phyloP scores from a whole-genome alignment of 345 rosid species.

The Combretum micranthum region DNA sequence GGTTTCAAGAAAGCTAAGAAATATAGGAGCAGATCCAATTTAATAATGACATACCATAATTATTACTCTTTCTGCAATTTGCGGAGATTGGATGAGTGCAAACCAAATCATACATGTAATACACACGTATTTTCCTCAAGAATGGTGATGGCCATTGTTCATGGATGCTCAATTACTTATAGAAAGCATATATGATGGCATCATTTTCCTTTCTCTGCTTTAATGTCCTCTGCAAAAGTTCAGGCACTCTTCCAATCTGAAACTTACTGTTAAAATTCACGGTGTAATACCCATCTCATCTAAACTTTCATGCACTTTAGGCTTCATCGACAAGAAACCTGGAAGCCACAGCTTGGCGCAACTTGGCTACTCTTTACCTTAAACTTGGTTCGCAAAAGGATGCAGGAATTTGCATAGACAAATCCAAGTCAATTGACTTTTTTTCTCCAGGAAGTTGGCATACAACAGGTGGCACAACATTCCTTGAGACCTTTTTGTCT shows the following conservation, averaged over 20 bases:
- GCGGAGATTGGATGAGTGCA: no score
- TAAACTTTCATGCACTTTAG: constrained; percentile 27
- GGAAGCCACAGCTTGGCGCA: constrained; percentile 81
- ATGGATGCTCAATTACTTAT: no score
- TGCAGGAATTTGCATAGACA: constrained; percentile 65
- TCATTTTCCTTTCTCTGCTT: neutral
- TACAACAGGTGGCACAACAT: constrained; percentile 40
- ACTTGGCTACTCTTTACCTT: constrained; percentile 61
- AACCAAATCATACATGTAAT: no score
- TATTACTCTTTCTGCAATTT: no score
- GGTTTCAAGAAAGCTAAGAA: no score
- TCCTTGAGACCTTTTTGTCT: no score
- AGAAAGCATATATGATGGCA: no score
- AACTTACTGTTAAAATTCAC: neutral
- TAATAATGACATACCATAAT: no score
- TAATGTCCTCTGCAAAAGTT: neutral
- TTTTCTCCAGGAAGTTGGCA: constrained; percentile 80
- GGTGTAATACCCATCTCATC: neutral
- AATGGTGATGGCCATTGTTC: no score
- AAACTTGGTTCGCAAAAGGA: constrained; percentile 60
- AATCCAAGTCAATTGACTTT: constrained; percentile 54
- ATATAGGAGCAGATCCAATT: no score
- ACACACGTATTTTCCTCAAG: no score
- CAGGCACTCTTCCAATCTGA: neutral
- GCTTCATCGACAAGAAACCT: constrained; percentile 28